These are phyloP conservation scores for Arthroderma uncinatum DNA, from an alignment of 2,329 filamentous ascomycete species.

Conservation along the genomic window DNA sequence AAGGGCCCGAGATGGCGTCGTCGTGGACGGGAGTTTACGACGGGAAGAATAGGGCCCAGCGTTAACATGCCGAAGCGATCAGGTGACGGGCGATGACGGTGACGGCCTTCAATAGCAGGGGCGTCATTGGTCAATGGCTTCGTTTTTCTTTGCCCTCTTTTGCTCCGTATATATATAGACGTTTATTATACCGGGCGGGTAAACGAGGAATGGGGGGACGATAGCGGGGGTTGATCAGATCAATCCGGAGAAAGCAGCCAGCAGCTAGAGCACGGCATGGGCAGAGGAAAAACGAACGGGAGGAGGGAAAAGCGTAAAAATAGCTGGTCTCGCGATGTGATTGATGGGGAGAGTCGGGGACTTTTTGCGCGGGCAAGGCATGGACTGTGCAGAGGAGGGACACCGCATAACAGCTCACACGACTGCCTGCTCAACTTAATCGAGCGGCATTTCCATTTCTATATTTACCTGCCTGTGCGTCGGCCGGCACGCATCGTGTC, in stretches of 20 bases:
- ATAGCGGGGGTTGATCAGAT: background rate
- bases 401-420: background rate
- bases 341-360: background rate
- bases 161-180: background rate
- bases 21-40: background rate
- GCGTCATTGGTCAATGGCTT: background rate
- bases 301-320: background rate
- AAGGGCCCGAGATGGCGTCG: background rate
- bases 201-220: background rate
- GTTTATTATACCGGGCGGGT: background rate
- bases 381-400: background rate
- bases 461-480: too few species aligned
- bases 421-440: conserved; percentile 2
- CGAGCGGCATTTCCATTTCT: background rate
- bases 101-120: background rate
- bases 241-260: background rate
- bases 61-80: background rate
- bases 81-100: background rate
- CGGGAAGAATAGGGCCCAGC: background rate
- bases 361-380: background rate
- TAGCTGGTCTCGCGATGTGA: background rate
- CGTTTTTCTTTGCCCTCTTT: background rate
- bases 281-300: background rate
- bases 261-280: background rate
- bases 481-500: too few species aligned